Base-by-base conservation (phyloP, 2,329 filamentous ascomycete genomes). In the Incumbomyces lentus region DNA sequence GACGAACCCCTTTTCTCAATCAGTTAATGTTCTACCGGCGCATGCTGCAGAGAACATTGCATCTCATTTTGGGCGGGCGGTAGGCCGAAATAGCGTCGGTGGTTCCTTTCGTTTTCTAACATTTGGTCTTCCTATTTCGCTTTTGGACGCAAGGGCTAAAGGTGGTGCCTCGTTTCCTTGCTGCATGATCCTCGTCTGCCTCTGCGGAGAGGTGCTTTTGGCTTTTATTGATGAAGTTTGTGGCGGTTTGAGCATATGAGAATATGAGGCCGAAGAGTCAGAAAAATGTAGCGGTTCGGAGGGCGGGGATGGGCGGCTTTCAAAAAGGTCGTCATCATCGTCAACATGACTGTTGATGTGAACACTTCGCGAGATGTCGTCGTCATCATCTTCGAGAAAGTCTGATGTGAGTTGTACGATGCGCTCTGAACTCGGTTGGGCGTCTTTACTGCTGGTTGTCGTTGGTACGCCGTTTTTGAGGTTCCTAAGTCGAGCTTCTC, bases 401-500 rank as follows among this genome's bases (percentile, higher is more conserved):
- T 54, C 48, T 13, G 36, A 35, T 6, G 54, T 56, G 16, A 56
- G 31, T 11, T 16, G 37, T 30, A 13, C 46, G 19, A 37, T 49
- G 16, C 46, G 32, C 7, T 36, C 18, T 16, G 30, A 18, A n/a
- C 32, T 46, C 10, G n/a, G 22, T 22, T 17, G 19, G 6, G 11
- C 34, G 18, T 26, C n/a, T 16, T 14, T 14, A 17, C 33, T 51
- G 14, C 34, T 53, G 53, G 17, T 55, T 57, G 38, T 14, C 29
- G 14, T 8, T n/a, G 17, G 6, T 13, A 12, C 12, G 1, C 62
- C 59, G 1, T 55, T 54, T 18, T 62, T 59, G 34, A 67, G 51
- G 12, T 58, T 58, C 17, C 59, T 53, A 26, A 64, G 47, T 35
- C 60, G 59, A 26, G 58, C 57, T 52, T 64, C 62, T 32, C 59